phyloP scores from a whole-genome alignment of 225 moss, liverwort and hornwort species.

The Marchantia polymorpha region DNA sequence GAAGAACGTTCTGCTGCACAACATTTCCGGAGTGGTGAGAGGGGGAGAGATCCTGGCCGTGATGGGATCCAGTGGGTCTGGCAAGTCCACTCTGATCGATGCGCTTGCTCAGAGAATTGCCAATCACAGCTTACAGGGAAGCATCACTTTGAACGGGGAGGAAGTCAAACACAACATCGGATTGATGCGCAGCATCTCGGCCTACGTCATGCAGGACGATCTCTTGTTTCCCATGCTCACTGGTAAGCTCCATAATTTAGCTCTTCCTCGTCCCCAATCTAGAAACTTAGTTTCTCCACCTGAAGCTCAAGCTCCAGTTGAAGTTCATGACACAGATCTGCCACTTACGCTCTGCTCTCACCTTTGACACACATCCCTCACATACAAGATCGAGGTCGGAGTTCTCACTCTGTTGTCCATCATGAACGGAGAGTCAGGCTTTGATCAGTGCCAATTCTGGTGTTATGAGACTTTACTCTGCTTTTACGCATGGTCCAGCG shows the following conservation, averaged over 20 bases:
- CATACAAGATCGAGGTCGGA: no score
- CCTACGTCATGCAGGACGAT: constrained; percentile 97
- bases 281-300: no score
- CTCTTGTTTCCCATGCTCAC: constrained; percentile 94
- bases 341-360: no score
- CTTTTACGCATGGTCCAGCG: no score
- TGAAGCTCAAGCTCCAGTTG: no score
- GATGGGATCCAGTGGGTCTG: constrained; percentile 87
- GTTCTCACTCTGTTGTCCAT: no score
- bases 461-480: no score
- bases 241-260: constrained; percentile 17
- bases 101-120: constrained; percentile 75
- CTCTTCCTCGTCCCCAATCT: no score
- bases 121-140: constrained; percentile 55
- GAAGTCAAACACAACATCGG: constrained; percentile 50
- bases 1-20: constrained; percentile 45
- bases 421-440: no score
- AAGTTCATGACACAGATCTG: no score
- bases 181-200: constrained; percentile 77
- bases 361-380: no score
- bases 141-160: constrained; percentile 73
- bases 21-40: constrained; percentile 72
- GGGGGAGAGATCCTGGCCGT: constrained; percentile 83
- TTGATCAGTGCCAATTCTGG: no score
- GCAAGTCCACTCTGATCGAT: constrained; percentile 90